A percentile compares a stretch with the other conserved stretches of the same genome.
phyloP scores from a whole-genome alignment of 2,329 filamentous ascomycete genomes.

The Trichoderma sp. region DNA sequence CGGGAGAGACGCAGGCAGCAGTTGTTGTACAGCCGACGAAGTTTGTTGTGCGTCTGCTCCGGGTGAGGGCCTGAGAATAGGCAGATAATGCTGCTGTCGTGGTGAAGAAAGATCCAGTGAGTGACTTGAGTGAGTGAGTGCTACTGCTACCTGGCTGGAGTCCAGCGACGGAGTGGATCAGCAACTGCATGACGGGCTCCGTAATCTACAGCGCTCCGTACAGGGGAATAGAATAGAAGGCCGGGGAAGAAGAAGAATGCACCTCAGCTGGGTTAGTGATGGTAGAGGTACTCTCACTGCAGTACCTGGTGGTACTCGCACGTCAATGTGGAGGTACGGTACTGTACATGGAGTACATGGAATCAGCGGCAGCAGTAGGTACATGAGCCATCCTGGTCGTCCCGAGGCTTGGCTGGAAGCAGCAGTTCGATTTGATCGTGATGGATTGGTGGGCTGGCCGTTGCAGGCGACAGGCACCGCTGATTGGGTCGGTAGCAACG shows the following conservation, averaged over 20 bases:
- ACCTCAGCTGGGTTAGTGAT: background rate
- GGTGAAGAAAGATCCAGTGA: background rate
- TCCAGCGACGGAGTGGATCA: background rate
- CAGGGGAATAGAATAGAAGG: constrained; percentile 14
- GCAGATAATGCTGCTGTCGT: background rate
- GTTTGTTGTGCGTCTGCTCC: background rate
- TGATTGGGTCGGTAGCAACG: background rate
- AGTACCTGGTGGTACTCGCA: background rate
- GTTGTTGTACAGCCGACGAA: background rate
- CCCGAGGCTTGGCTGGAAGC: background rate
- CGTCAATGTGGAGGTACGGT: background rate
- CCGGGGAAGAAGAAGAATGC: background rate
- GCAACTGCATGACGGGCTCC: background rate
- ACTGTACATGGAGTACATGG: background rate
- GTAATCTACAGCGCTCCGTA: background rate
- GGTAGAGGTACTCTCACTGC: background rate
- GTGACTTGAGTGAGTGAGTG: background rate
- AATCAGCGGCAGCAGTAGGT: background rate
- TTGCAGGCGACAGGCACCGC: background rate
- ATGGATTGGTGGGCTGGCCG: background rate
- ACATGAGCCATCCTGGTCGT: background rate
- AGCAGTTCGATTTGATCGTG: background rate
- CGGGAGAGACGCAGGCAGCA: background rate
- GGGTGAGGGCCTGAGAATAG: background rate
- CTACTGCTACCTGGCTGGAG: background rate